phyloP scores from a whole-genome alignment of 352 stramenopile genomes.

The Elongisporangium undulatum region DNA sequence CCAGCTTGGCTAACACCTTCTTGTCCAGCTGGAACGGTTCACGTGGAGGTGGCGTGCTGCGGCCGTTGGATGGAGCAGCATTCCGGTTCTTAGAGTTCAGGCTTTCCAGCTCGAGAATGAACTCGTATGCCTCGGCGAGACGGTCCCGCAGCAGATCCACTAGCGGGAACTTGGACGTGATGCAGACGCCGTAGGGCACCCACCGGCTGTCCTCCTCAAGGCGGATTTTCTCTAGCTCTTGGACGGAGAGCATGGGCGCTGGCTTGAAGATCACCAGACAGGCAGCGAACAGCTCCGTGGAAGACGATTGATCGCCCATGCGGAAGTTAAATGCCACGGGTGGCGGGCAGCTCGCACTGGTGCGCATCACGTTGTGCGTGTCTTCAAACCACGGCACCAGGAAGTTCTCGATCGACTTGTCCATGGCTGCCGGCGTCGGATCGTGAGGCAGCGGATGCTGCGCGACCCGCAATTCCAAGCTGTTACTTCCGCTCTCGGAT shows the following conservation, averaged over 20 bases:
- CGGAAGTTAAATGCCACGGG: slow-evolving; percentile 73
- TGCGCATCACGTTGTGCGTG: slow-evolving; percentile 35
- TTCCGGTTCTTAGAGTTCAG: slow-evolving; percentile 19
- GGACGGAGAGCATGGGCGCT: slow-evolving; percentile 47
- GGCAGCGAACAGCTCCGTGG: slow-evolving; percentile 68
- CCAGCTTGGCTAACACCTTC: slow-evolving; percentile 75
- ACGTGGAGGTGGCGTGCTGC: slow-evolving; percentile 6
- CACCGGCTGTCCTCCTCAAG: slow-evolving; percentile 52
- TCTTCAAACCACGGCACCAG: slow-evolving; percentile 58
- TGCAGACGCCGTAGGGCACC: slow-evolving; percentile 78
- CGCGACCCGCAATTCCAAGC: slow-evolving; percentile 31
- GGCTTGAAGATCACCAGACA: slow-evolving; percentile 82
- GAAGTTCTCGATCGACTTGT: slow-evolving; percentile 73
- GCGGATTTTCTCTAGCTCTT: slow-evolving; percentile 51
- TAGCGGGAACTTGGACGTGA: slow-evolving; percentile 81
- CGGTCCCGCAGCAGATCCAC: slow-evolving; percentile 77
- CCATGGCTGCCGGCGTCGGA: slow-evolving; percentile 31
- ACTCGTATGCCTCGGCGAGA: slow-evolving; percentile 77
- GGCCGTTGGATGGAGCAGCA: slow-evolving; percentile 16
- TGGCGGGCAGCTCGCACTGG: slow-evolving; percentile 34
- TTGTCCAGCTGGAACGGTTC: slow-evolving; percentile 70
- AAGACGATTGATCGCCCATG: slow-evolving; percentile 71
- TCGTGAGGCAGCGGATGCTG: slow-evolving; percentile 55
- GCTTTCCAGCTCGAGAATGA: slow-evolving; percentile 66
- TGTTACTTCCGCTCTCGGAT: slow-evolving; percentile 14